Percentiles rank a stretch among this genome's conserved stretches.
phyloP scores from a whole-genome alignment of 306 rosid genomes.

The Vicia faba region DNA sequence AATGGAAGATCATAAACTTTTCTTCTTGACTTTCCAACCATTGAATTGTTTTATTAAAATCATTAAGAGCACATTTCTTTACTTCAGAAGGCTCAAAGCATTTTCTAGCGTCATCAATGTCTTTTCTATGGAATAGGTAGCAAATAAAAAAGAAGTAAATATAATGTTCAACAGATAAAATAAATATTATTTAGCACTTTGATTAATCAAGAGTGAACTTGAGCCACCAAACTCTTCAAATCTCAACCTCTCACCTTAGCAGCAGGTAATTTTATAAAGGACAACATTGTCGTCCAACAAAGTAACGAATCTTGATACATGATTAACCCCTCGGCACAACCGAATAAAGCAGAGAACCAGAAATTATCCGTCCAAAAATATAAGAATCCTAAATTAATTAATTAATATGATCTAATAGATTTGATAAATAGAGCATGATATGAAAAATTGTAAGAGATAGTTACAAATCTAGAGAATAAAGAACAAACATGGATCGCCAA shows the following conservation, averaged over 20 bases:
- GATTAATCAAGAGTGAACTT: no score
- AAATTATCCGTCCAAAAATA: background rate
- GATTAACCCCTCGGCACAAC: background rate
- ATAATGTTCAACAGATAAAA: background rate
- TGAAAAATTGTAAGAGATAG: background rate
- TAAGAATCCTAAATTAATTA: background rate
- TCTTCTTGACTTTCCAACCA: slow-evolving; percentile 98
- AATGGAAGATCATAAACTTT: slow-evolving; percentile 59
- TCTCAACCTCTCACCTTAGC: no score
- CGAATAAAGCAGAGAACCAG: background rate
- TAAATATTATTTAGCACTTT: slow-evolving; percentile 5
- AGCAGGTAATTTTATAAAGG: no score
- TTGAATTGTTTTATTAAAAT: slow-evolving; percentile 65
- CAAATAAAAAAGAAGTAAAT: slow-evolving; percentile 25
- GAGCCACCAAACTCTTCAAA: no score
- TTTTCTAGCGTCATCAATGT: slow-evolving; percentile 37
- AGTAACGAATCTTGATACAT: no score
- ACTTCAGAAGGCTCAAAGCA: slow-evolving; percentile 62
- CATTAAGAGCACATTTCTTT: slow-evolving; percentile 78
- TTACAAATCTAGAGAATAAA: slow-evolving; percentile 18
- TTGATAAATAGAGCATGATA: background rate
- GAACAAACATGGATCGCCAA: slow-evolving; percentile 28
- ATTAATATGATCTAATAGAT: background rate
- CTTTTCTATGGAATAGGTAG: slow-evolving; percentile 52
- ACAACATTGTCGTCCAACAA: no score